Evolutionary conservation across 1,284 basidiomycete species (phyloP), one percentile per base, ranked within the genome.

Genomic region (Cryptococcus sp.): DNA sequence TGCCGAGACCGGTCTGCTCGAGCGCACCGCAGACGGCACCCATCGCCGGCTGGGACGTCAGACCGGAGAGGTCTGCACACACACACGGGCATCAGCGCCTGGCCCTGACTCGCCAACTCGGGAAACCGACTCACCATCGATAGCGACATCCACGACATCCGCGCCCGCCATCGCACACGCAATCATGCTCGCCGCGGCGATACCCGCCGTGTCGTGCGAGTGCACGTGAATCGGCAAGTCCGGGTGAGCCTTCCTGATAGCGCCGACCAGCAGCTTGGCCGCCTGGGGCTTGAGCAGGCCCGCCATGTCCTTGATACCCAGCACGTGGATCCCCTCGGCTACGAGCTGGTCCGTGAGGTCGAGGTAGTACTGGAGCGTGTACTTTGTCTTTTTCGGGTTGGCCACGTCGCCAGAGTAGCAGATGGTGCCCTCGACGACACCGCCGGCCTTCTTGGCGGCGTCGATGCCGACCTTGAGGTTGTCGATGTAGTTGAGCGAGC

Each of bases 241-340:
- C 40, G 96, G 96, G 79, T 98, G 90, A 70, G 89, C 93, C 80
- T 91, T 85, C 76, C 96, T 87, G 77, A 99, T 93, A 23, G 92
- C 87, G 64, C 91, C 87, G 70, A 99, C 86, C 65, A 99, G 87
- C 44, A 96, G 72, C 65, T 81, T 92, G 15, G 95, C 96, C 47
- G 96, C 88, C 70, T 91, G 83, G 38, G 96, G 96, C 78, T 98
- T 99, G 68, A 99, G 82, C 51, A 99, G 79, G 76, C 96, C 96
- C 62, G 96, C 96, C 96, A 99, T 99, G 75, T 99, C 96, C 82
- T 99, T 99, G 80, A 99, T 91, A 77, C 92, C 91, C 59, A 99
- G 84, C 54, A 99, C 87, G 78, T 99, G 96, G 69, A 99, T 93
- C 48, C 96, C 96, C 75, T 96, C 93, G 55, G 85, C 81, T 62